Percentiles rank a stretch among this genome's conserved stretches.
Evolutionary conservation across 208 protist species (phyloP).

Genomic region (Wallacemonas sp.): DNA sequence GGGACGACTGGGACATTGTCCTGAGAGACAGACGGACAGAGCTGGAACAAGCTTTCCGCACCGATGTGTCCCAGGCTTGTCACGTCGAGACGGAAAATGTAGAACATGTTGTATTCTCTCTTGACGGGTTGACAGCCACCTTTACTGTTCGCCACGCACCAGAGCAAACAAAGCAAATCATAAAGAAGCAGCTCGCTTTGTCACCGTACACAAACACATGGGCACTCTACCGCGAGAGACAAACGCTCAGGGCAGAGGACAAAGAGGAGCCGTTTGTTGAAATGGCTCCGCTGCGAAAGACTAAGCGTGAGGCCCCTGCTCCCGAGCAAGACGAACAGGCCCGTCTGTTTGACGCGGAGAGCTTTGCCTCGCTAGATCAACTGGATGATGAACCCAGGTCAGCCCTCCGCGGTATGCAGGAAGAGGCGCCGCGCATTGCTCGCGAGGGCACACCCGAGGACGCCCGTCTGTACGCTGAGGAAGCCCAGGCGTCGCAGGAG

Average conservation of each 20-base stretch:
- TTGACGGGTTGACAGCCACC: conserved; percentile 30
- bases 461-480: not conserved
- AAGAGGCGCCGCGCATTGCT: not conserved
- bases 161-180: not conserved
- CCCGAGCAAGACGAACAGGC: too few species aligned
- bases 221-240: conserved; percentile 25
- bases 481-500: not conserved
- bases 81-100: not conserved
- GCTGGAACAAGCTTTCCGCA: conserved; percentile 27
- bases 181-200: conserved; percentile 12
- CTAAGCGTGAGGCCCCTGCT: not conserved
- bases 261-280: conserved; percentile 3
- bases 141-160: conserved; percentile 22
- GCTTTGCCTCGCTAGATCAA: conserved; percentile 1
- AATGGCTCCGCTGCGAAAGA: not conserved
- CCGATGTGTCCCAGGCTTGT: conserved; percentile 30
- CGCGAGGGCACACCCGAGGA: not conserved
- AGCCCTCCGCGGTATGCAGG: not conserved
- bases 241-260: not conserved
- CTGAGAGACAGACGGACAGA: conserved; percentile 19
- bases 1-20: conserved; percentile 41
- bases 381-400: not conserved
- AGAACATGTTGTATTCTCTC: conserved; percentile 20
- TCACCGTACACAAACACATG: conserved; percentile 27
- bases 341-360: conserved; percentile 3